A percentile compares a stretch with the other conserved stretches of the same genome.
Conservation (phyloP, 805 yeast genomes). For the Yarrowia sp. region DNA sequence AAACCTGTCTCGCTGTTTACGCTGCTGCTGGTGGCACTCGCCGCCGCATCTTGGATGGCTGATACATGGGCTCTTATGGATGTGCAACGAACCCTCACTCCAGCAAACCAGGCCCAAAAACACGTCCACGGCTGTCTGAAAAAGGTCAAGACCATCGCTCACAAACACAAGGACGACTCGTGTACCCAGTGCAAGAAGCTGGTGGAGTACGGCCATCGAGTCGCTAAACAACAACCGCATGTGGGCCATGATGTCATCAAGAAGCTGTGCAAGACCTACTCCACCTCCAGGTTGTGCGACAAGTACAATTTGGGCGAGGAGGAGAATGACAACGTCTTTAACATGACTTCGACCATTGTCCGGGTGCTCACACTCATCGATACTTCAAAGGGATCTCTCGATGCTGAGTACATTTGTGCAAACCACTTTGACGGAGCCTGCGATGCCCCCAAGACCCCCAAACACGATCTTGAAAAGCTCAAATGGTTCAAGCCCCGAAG, state of each 20-base stretch:
- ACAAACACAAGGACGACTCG: constrained; percentile 22
- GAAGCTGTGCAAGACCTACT: constrained; percentile 1
- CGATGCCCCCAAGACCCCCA: constrained; percentile 6
- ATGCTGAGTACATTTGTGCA: constrained; percentile 15
- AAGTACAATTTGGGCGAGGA: constrained; percentile 17
- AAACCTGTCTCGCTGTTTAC: neutral
- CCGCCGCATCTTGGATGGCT: constrained; percentile 5
- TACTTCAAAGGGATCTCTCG: constrained; percentile 6
- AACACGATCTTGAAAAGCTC: constrained; percentile 8
- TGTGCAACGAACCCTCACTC: neutral
- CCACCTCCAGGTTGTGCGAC: neutral
- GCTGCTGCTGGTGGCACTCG: neutral
- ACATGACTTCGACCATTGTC: constrained; percentile 18
- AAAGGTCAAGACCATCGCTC: constrained; percentile 8
- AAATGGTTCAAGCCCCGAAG: constrained; percentile 8
- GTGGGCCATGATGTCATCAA: constrained; percentile 16
- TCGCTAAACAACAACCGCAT: constrained; percentile 7
- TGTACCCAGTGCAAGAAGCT: constrained; percentile 22
- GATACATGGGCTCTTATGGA: constrained; percentile 12
- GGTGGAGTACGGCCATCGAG: constrained; percentile 19
- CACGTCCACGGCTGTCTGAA: constrained; percentile 8
- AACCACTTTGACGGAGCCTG: constrained; percentile 19
- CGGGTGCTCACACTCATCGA: constrained; percentile 6
- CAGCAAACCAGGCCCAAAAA: neutral
- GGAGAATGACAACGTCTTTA: constrained; percentile 15